A percentile compares a stretch with the other conserved stretches of the same genome.
These are phyloP conservation scores for Ophiorrhiza pumila DNA, from an alignment of 257 asterid species.

Conservation along the genomic window DNA sequence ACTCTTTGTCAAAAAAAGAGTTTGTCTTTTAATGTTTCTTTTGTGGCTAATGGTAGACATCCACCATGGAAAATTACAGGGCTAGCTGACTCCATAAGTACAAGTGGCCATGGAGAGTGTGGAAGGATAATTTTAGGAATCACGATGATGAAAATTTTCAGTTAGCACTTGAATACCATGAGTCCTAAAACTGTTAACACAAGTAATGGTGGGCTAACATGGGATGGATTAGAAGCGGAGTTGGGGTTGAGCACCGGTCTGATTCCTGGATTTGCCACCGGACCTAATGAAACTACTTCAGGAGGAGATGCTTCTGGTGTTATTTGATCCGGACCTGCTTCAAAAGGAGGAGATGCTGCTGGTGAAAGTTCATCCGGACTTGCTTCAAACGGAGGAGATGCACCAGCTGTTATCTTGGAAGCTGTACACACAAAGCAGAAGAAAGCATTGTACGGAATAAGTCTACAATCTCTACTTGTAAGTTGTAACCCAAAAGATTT, in stretches of 20 bases:
- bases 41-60: too few relatives aligned
- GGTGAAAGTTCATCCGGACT: slow-evolving; percentile 21
- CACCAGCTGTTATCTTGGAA: slow-evolving; percentile 34
- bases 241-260: slow-evolving; percentile 48
- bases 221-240: slow-evolving; percentile 34
- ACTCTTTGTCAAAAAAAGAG: background rate
- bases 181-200: slow-evolving; percentile 26
- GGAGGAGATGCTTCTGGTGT: slow-evolving; percentile 42
- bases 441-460: background rate
- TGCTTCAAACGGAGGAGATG: slow-evolving; percentile 29
- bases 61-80: too few relatives aligned
- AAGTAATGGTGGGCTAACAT: slow-evolving; percentile 22
- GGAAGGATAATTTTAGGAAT: background rate
- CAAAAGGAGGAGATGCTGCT: slow-evolving; percentile 30
- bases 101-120: background rate
- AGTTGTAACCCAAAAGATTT: background rate
- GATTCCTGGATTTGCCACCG: slow-evolving; percentile 45
- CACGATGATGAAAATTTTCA: background rate
- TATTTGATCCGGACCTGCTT: slow-evolving; percentile 9
- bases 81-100: background rate
- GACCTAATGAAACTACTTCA: slow-evolving; percentile 28
- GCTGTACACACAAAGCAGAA: slow-evolving; percentile 22
- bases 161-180: slow-evolving; percentile 5
- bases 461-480: background rate
- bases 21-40: too few relatives aligned